Evolutionary conservation across 371 early-diverging fungal genomes (phyloP).

Genomic region (Zopfochytrium polystomum): DNA sequence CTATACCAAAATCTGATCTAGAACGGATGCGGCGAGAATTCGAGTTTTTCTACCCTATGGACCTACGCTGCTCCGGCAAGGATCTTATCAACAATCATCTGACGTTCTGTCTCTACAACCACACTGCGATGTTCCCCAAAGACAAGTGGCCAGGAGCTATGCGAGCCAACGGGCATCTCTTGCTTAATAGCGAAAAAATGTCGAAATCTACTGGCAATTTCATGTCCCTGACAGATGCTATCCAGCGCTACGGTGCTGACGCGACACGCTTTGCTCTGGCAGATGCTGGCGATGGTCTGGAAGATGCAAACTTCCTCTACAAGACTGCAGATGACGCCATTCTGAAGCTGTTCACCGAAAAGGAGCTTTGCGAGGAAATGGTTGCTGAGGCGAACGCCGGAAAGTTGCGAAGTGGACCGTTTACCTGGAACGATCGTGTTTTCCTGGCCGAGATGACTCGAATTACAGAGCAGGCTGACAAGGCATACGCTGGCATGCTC

Average conservation of each 20-base stretch:
- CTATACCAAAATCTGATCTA: slow-evolving; percentile 62
- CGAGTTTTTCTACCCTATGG: slow-evolving; percentile 98
- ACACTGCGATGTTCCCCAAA: slow-evolving; percentile 95
- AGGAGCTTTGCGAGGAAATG: slow-evolving; percentile 85
- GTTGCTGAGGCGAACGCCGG: slow-evolving; percentile 22
- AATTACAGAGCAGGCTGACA: slow-evolving; percentile 63
- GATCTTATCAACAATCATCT: slow-evolving; percentile 99
- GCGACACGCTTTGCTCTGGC: slow-evolving; percentile 96
- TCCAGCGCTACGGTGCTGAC: slow-evolving; percentile 93
- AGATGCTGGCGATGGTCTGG: slow-evolving; percentile 92
- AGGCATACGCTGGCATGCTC: slow-evolving; percentile 77
- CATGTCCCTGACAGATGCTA: slow-evolving; percentile 84
- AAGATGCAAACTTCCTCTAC: slow-evolving; percentile 99
- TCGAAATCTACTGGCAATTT: slow-evolving; percentile 99
- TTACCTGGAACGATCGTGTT: slow-evolving; percentile 76
- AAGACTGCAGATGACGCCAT: slow-evolving; percentile 96
- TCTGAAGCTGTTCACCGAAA: slow-evolving; percentile 86
- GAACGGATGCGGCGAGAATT: slow-evolving; percentile 82
- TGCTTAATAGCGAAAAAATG: slow-evolving; percentile 99
- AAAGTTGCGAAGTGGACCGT: slow-evolving; percentile 47
- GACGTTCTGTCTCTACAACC: slow-evolving; percentile 98
- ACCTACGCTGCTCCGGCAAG: slow-evolving; percentile 98
- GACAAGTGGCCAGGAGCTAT: slow-evolving; percentile 91
- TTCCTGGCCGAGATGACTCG: slow-evolving; percentile 87
- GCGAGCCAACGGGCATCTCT: slow-evolving; percentile 97